Conservation (phyloP, 208 protist species). For the Trypanosomatidae sp. region DNA sequence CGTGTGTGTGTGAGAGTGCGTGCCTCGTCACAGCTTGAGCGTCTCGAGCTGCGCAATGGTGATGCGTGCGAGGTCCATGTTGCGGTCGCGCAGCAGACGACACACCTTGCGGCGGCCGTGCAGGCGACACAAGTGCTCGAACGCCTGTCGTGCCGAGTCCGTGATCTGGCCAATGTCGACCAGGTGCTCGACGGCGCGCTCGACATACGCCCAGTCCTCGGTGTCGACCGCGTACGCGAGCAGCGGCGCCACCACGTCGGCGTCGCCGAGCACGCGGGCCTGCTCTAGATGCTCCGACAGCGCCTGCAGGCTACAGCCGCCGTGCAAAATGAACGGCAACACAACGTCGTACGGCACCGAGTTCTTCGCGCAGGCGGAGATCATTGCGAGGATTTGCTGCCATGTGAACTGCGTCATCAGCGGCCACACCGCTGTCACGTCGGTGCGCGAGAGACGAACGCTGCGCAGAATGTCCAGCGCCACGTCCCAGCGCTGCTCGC, state of each 20-base stretch:
- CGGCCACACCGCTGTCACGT: constrained; percentile 57
- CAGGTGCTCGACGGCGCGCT: constrained; percentile 62
- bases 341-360: constrained; percentile 62
- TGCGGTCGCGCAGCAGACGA: constrained; percentile 29
- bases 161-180: constrained; percentile 80
- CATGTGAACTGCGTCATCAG: constrained; percentile 61
- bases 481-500: constrained; percentile 53
- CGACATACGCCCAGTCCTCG: constrained; percentile 68
- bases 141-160: constrained; percentile 38
- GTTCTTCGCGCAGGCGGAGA: constrained; percentile 76
- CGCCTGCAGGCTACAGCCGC: constrained; percentile 64
- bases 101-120: constrained; percentile 55
- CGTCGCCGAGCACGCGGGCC: constrained; percentile 70
- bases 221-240: constrained; percentile 55
- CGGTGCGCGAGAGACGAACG: constrained; percentile 35
- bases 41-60: constrained; percentile 67
- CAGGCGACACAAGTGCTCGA: constrained; percentile 55
- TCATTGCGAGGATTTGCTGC: constrained; percentile 67
- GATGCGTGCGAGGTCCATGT: constrained; percentile 39
- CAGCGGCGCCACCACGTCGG: constrained; percentile 73
- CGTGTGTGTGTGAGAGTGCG: neutral
- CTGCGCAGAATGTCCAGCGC: constrained; percentile 67
- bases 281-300: constrained; percentile 81
- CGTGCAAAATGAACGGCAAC: constrained; percentile 50
- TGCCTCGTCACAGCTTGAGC: constrained; percentile 50